Evolutionary conservation across 345 rosid species (phyloP), one percentile per base, ranked within the genome.

Genomic region (Eucalyptus cloeziana): DNA sequence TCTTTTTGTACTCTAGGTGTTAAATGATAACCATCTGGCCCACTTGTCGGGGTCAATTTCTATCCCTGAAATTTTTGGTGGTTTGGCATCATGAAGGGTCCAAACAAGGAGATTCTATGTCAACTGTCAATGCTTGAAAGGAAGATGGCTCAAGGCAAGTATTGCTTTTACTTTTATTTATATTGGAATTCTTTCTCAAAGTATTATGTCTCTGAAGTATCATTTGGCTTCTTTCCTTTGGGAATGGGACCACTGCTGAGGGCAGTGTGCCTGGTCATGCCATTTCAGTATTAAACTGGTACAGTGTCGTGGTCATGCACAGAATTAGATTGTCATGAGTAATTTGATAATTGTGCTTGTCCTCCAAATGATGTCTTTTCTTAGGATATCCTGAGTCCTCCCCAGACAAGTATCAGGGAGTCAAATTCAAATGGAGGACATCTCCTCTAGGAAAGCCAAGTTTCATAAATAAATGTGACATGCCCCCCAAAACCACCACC

Each of bases 81-180:
- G 47, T 88, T 25, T 89, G 71, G 33, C 87, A 58, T 49, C 60
- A 69, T 91, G 81, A 89, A 95, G 97, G 96, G 96, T 33, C 93
- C 94, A 31, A 94, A 96, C 91, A 96, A 96, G 93, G 94, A 92
- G 92, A 95, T 96, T 89, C 95, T 96, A 54, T 92, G 93, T 89
- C 95, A 94, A 89, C 89, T 96, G 33, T 96, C 97, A 87, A 96
- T 96, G 97, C 96, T 96, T 76, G 96, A 94, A 92, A 93, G 96
- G 91, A 94, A 92, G 91, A 93, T 95, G 94, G 94, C 96, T 87
- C 96, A 95, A 95, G 97, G 96, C 90, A 90, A 93, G 95, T 87
- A 62, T n/a, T 43, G 40, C 47, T 47, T 67, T 76, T 21, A 45
- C 58, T 43, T 88, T 47, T 85, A 64, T 52, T 10, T 45, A 81